These are phyloP conservation scores for Phoenix dactylifera DNA, from an alignment of 176 grass and related monocot species.

Conservation along the genomic window DNA sequence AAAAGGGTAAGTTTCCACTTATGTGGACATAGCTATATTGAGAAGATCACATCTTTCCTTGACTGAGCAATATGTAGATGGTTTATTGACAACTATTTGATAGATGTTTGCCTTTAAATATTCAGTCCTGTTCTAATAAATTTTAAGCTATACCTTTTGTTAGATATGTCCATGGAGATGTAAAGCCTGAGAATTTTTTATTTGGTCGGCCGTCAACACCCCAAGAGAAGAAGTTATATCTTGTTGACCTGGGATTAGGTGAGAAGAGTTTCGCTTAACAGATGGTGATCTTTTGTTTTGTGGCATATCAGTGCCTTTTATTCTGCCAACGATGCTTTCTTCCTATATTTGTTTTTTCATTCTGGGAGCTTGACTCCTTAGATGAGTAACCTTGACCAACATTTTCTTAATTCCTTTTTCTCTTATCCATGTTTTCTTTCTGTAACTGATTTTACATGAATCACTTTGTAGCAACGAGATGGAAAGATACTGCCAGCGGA, in stretches of 20 bases:
- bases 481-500: slow-evolving; percentile 47
- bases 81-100: too few relatives aligned
- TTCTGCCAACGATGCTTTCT: too few relatives aligned
- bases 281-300: slow-evolving; percentile 7
- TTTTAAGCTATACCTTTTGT: not conserved
- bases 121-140: not conserved
- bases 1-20: slow-evolving; percentile 50
- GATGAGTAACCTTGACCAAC: not conserved
- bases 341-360: too few relatives aligned
- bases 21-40: not conserved
- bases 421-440: slow-evolving; percentile 1
- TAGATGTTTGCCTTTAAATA: not conserved
- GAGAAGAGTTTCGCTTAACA: slow-evolving; percentile 14
- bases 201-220: slow-evolving; percentile 75
- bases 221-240: slow-evolving; percentile 83
- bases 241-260: slow-evolving; percentile 96
- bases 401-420: not conserved
- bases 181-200: slow-evolving; percentile 89
- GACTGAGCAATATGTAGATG: too few relatives aligned
- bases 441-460: slow-evolving; percentile 20
- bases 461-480: slow-evolving; percentile 58
- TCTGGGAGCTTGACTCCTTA: not conserved
- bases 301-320: not conserved
- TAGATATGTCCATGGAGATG: slow-evolving; percentile 89
- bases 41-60: too few relatives aligned